These are phyloP conservation scores for Chlamydomonas urium DNA, from an alignment of 139 green algal genomes.

Conservation along the genomic window DNA sequence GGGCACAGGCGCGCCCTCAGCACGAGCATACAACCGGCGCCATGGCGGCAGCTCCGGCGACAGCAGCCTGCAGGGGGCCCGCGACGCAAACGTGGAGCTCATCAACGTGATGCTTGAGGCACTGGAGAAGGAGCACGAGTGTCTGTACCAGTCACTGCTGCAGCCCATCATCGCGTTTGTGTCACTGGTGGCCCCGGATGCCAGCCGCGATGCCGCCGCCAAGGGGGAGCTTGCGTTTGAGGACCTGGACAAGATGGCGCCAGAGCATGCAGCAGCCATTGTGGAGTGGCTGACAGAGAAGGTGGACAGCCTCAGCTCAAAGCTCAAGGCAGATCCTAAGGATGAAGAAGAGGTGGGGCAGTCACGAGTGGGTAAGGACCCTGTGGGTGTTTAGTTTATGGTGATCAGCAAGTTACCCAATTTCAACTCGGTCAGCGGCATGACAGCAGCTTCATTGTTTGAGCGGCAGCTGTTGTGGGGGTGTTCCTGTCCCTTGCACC, in stretches of 20 bases:
- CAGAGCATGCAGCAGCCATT: constrained; percentile 46
- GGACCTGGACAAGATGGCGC: constrained; percentile 70
- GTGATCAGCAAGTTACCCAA: too few relatives aligned
- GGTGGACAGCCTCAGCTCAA: constrained; percentile 69
- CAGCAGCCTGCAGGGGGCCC: constrained; percentile 8
- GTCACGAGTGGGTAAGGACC: too few relatives aligned
- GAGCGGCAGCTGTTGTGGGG: too few relatives aligned
- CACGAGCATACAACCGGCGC: not conserved
- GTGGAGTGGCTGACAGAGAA: constrained; percentile 81
- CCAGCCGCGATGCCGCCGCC: constrained; percentile 46
- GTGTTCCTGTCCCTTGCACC: too few relatives aligned
- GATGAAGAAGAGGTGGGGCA: constrained; percentile 48
- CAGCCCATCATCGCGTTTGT: constrained; percentile 65
- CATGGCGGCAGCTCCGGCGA: constrained; percentile 15
- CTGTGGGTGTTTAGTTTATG: too few relatives aligned
- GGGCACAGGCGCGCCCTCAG: not conserved
- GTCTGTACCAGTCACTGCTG: constrained; percentile 52
- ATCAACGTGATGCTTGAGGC: constrained; percentile 66
- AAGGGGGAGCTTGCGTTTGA: constrained; percentile 66
- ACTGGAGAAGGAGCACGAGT: constrained; percentile 74
- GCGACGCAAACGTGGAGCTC: constrained; percentile 72
- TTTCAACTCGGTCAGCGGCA: too few relatives aligned
- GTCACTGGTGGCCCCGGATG: constrained; percentile 57
- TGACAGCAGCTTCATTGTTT: too few relatives aligned
- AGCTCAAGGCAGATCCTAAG: constrained; percentile 64